Evolutionary conservation across 148 eudicot genomes (phyloP), one percentile per base, ranked within the genome.

Genomic region (Chenopodium berlandieri): DNA sequence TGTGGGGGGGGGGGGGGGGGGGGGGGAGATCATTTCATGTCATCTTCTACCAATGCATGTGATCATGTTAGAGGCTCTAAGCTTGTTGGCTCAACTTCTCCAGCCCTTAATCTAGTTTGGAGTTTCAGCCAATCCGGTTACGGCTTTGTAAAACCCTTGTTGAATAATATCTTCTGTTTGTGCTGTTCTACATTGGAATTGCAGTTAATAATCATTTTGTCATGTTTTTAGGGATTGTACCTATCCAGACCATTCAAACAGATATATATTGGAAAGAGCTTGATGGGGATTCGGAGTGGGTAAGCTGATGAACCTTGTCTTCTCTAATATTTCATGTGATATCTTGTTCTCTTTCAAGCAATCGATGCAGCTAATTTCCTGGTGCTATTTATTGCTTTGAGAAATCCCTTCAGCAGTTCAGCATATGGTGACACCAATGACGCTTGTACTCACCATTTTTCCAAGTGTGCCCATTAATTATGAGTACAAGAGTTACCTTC

Each of bases 241-340:
- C 98, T 80, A 32, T 84, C 62, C 84, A 91, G 70, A 83, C 92
- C 48, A 82, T 87, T 79, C 86, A 90, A 80, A 81, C 88, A 86
- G 98, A 96, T 84, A 89, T 89, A 19, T 91, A 90, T 81, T 96
- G 95, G 98, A 96, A 90, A 87, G 95, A 93, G 82, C 80, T 92
- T 86, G 89, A 88, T 78, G 94, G 88, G 82, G 97, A 96, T 84
- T 90, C 99, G 20, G 99, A 96, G 81, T 96, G 99, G 99, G 99
- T 96, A 87, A 86, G 90, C 74, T 79, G 67, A 73, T 78, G 66
- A 82, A 23, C 69, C 34, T 72, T 80, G 40, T 64, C 19, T 60
- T 82, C 54, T 17, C 34, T 34, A 76, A 40, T 54, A 66, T 72
- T 73, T 25, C 1, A 19, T 32, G 64, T 62, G 46, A 27, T 31